Evolutionary conservation across 345 rosid genomes (phyloP), one percentile per base, ranked within the genome.

Genomic region (Diplotaxis tenuifolia): DNA sequence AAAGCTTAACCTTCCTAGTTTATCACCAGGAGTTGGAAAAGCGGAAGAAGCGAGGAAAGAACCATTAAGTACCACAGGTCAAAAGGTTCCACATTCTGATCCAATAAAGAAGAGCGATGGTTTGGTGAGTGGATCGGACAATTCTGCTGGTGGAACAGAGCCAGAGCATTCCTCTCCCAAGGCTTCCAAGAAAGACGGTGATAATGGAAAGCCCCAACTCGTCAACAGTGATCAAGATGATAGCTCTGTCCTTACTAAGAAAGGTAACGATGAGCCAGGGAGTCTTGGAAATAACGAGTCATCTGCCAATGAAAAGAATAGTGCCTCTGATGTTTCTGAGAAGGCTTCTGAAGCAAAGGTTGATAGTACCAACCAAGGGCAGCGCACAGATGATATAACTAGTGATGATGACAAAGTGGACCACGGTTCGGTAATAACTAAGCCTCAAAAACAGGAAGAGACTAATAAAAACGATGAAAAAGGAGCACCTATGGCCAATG

Each of bases 381-480:
- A 78, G 79, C 67, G 79, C 52, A 47, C 72, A 12, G 77, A 79
- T 70, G 85, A 77, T 69, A 70, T 75, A 54, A 20, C 72, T 61
- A 69, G 60, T 78, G 75, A 78, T 45, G 86, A 79, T 71, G 55
- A 58, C 62, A 80, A 79, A 73, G 79, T 58, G 22, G 82, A 81
- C 25, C 78, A 64, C 72, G 86, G 72, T 73, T 82, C 63, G 71
- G 82, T 67, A 68, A 34, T 15, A 76, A 74, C 81, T 32, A 80
- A 25, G 60, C 22, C 16, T 75, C 86, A 84, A 75, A 64, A 36
- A 32, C 79, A 75, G 57, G 81, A 60, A 32, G 91, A 81, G 40
- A 57, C 68, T 65, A 78, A 67, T 67, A 86, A 64, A 68, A 84
- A 57, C 73, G 83, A 77, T 72, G 95, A 86, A 75, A 81, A 80